phyloP scores from a whole-genome alignment of 768 basidiomycete genomes.

The Leccinum subtestaceum region DNA sequence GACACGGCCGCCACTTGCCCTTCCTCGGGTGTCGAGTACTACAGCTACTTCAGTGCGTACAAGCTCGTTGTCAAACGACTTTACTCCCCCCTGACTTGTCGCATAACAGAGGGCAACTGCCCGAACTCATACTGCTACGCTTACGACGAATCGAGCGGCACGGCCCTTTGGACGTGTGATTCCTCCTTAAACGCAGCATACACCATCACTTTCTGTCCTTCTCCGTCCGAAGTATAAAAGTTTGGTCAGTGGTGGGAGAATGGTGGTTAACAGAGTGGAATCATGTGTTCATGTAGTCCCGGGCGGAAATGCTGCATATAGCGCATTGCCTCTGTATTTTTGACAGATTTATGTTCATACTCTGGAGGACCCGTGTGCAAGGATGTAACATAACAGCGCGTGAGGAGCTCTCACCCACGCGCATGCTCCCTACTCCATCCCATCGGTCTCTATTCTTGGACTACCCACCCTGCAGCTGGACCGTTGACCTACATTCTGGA shows the following conservation, averaged over 20 bases:
- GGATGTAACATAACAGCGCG: neutral
- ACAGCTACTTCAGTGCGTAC: conserved; percentile 46
- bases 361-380: neutral
- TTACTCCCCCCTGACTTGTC: neutral
- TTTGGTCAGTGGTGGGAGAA: neutral
- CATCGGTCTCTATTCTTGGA: neutral
- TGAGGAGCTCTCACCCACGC: neutral
- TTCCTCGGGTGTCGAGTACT: conserved; percentile 39
- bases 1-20: conserved; percentile 56
- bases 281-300: neutral
- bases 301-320: neutral
- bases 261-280: neutral
- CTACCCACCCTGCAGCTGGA: no score
- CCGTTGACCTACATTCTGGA: neutral
- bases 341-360: neutral
- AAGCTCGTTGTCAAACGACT: neutral
- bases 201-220: conserved; percentile 47
- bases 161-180: conserved; percentile 45
- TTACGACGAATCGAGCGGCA: conserved; percentile 47
- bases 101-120: conserved; percentile 37
- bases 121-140: conserved; percentile 51
- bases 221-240: neutral
- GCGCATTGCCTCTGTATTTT: neutral
- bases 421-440: neutral
- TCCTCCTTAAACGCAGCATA: conserved; percentile 37